phyloP scores from a whole-genome alignment of 129 eudicot genomes.

The Flaveria bidentis region DNA sequence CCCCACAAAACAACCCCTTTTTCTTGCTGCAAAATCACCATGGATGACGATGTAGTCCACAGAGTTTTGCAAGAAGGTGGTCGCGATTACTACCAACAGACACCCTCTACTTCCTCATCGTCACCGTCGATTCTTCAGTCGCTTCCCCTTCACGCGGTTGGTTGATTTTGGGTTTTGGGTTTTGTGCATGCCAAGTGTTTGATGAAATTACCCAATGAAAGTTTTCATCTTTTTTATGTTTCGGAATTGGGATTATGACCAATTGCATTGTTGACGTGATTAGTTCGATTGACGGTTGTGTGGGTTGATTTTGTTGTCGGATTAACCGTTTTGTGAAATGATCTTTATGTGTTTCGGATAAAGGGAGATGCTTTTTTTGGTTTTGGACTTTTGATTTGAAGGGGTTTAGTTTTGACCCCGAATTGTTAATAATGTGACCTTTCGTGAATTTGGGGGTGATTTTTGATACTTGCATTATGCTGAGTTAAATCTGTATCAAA shows the following conservation, averaged over 20 bases:
- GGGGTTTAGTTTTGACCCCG: slow-evolving; percentile 4
- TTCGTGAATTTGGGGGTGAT: not conserved
- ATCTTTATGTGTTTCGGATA: slow-evolving; percentile 5
- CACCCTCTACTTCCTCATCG: slow-evolving; percentile 83
- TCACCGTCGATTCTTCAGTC: slow-evolving; percentile 95
- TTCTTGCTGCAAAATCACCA: slow-evolving; percentile 23
- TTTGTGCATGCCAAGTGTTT: slow-evolving; percentile 30
- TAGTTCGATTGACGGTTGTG: not conserved
- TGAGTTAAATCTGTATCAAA: slow-evolving; percentile 3
- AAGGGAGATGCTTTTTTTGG: not conserved
- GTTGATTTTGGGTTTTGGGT: slow-evolving; percentile 1
- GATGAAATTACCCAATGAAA: slow-evolving; percentile 27
- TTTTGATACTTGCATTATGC: slow-evolving; percentile 24
- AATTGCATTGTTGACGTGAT: not conserved
- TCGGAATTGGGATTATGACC: slow-evolving; percentile 21
- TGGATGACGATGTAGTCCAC: slow-evolving; percentile 90
- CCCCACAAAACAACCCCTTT: slow-evolving; percentile 12
- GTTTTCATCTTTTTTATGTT: slow-evolving; percentile 8
- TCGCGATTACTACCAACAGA: slow-evolving; percentile 79
- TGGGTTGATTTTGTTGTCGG: not conserved
- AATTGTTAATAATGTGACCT: slow-evolving; percentile 8
- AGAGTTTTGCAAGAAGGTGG: slow-evolving; percentile 94
- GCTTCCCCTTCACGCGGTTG: slow-evolving; percentile 95
- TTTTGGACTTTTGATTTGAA: not conserved
- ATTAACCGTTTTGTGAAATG: slow-evolving; percentile 8